phyloP scores from a whole-genome alignment of 257 asterid species.

The Rubia yunnanensis region DNA sequence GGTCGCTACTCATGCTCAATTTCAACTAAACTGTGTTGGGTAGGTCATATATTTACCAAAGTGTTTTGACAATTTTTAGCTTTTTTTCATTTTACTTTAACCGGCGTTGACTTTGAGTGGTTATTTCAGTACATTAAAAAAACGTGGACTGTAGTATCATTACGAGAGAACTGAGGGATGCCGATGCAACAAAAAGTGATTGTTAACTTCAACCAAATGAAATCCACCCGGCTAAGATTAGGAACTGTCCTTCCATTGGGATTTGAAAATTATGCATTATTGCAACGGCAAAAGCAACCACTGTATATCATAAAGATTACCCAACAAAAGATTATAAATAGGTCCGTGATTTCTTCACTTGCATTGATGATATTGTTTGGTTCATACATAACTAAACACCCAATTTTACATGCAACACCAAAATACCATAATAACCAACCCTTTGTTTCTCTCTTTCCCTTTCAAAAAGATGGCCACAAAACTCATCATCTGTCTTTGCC shows the following conservation, averaged over 20 bases:
- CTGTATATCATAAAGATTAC: neutral
- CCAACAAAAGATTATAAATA: neutral
- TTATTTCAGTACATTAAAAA: too few species aligned
- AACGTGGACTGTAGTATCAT: too few species aligned
- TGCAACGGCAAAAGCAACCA: neutral
- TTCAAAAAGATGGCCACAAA: constrained; percentile 19
- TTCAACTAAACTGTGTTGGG: too few species aligned
- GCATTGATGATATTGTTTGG: constrained; percentile 2
- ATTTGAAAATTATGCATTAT: neutral
- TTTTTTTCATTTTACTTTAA: too few species aligned
- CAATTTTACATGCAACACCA: constrained; percentile 8
- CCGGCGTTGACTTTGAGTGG: too few species aligned
- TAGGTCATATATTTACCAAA: too few species aligned
- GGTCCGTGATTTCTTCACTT: neutral
- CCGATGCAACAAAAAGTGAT: too few species aligned
- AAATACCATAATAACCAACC: neutral
- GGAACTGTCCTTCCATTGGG: neutral
- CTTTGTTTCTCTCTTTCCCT: constrained; percentile 10
- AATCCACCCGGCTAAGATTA: neutral
- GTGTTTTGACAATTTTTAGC: too few species aligned
- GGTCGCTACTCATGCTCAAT: too few species aligned
- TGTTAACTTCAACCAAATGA: too few species aligned
- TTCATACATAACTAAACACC: neutral
- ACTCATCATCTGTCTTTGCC: constrained; percentile 6
- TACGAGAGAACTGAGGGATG: too few species aligned